Percentiles rank a stretch among this genome's conserved stretches.
Conservation (phyloP, 1,284 basidiomycete species). For the Ceratobasidium sp. region DNA sequence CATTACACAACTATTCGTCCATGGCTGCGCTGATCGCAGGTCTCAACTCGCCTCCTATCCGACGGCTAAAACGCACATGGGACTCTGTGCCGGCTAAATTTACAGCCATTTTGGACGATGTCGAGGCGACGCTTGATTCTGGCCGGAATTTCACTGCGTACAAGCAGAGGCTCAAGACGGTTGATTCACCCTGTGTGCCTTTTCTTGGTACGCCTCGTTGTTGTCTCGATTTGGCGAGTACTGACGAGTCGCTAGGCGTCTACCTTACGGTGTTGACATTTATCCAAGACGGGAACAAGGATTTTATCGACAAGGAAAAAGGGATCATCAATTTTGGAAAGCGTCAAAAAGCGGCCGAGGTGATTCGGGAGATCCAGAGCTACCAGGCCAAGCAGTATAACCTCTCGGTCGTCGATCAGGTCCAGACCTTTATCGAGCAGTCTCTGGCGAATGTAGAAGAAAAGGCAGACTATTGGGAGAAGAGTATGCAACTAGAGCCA, state of each 20-base stretch:
- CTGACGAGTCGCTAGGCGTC: conserved; percentile 64
- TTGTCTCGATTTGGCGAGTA: not conserved
- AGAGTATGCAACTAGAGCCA: conserved; percentile 86
- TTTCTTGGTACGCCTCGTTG: conserved; percentile 71
- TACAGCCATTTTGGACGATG: conserved; percentile 55
- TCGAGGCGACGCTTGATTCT: conserved; percentile 86
- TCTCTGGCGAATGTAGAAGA: conserved; percentile 72
- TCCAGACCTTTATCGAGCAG: conserved; percentile 79
- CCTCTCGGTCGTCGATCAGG: conserved; percentile 68
- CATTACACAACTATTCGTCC: conserved; percentile 91
- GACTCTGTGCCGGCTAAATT: conserved; percentile 75
- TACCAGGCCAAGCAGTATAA: conserved; percentile 94
- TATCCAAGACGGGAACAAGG: conserved; percentile 97
- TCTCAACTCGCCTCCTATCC: conserved; percentile 91
- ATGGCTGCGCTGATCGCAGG: conserved; percentile 96
- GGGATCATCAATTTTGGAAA: conserved; percentile 95
- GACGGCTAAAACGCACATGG: conserved; percentile 93
- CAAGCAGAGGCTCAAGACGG: conserved; percentile 79
- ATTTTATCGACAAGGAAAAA: conserved; percentile 69
- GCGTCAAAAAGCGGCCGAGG: conserved; percentile 88
- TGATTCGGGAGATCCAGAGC: conserved; percentile 94
- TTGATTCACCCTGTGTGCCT: conserved; percentile 94
- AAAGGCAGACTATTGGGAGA: conserved; percentile 72
- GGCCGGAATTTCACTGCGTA: conserved; percentile 95
- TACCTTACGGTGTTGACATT: conserved; percentile 96